These are phyloP conservation scores for Primulina eburnea DNA, from an alignment of 257 asterid species.

Conservation along the genomic window DNA sequence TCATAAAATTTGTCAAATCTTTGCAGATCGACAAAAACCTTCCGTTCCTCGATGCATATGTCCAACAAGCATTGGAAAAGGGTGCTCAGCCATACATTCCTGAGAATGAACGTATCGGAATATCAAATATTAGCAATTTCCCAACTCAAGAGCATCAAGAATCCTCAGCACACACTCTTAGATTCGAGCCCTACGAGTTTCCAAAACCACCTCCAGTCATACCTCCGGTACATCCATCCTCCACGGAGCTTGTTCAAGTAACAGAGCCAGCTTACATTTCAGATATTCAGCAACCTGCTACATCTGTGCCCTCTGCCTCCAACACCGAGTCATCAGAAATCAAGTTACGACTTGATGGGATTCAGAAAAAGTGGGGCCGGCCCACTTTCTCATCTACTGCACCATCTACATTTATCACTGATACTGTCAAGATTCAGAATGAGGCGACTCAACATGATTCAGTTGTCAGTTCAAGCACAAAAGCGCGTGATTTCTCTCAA, in stretches of 20 bases:
- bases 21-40: slow-evolving; percentile 79
- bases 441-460: slow-evolving; percentile 49
- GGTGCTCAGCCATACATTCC: slow-evolving; percentile 90
- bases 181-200: slow-evolving; percentile 92
- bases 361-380: slow-evolving; percentile 93
- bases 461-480: slow-evolving; percentile 40
- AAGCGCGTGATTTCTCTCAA: slow-evolving; percentile 42
- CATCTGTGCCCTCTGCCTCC: slow-evolving; percentile 42
- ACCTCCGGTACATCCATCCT: slow-evolving; percentile 45
- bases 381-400: slow-evolving; percentile 58
- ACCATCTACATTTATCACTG: slow-evolving; percentile 53
- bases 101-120: slow-evolving; percentile 69
- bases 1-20: slow-evolving; percentile 7
- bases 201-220: slow-evolving; percentile 82
- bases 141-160: slow-evolving; percentile 67
- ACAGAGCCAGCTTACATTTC: slow-evolving; percentile 54
- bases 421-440: slow-evolving; percentile 40
- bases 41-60: slow-evolving; percentile 64
- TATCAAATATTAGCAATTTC: slow-evolving; percentile 44
- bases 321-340: slow-evolving; percentile 56
- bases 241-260: slow-evolving; percentile 71
- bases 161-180: slow-evolving; percentile 60
- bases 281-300: slow-evolving; percentile 42
- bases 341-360: slow-evolving; percentile 87
- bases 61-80: slow-evolving; percentile 70